Evolutionary conservation across 2,329 filamentous ascomycete genomes (phyloP).

Genomic region (Eurotiales sp.): DNA sequence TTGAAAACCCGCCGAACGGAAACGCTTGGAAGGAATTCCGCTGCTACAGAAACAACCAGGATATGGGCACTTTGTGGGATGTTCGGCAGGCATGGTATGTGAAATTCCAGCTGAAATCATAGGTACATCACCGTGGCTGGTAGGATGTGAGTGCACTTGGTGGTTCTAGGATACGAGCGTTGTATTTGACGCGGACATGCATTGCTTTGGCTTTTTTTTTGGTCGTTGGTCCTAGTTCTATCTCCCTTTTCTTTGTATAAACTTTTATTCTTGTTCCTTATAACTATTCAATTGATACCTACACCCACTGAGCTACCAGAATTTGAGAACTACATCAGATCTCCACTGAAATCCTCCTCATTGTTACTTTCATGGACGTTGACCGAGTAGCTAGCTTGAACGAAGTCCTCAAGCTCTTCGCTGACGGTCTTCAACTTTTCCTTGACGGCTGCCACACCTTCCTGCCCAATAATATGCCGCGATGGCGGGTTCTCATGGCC

Average conservation of each 20-base stretch:
- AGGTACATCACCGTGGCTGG: conserved; percentile 3
- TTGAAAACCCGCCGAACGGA: conserved; percentile 25
- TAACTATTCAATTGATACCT: neutral
- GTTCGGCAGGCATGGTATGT: conserved; percentile 39
- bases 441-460: conserved; percentile 82
- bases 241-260: neutral
- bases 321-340: conserved; percentile 17
- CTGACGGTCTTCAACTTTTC: conserved; percentile 96
- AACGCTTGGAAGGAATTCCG: conserved; percentile 45
- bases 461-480: conserved; percentile 86
- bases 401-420: conserved; percentile 93
- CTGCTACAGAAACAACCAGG: conserved; percentile 42
- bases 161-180: too few species aligned
- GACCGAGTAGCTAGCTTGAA: conserved; percentile 80
- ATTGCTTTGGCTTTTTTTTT: too few species aligned
- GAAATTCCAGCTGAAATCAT: conserved; percentile 18
- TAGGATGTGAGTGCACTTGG: too few species aligned
- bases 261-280: neutral
- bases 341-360: conserved; percentile 19
- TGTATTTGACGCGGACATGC: too few species aligned
- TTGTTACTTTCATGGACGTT: conserved; percentile 50
- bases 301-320: too few species aligned
- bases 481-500: conserved; percentile 95
- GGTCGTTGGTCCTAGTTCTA: too few species aligned
- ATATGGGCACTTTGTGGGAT: conserved; percentile 45